Conservation (phyloP, 306 rosid genomes). For the Lathyrus tuberosus region DNA sequence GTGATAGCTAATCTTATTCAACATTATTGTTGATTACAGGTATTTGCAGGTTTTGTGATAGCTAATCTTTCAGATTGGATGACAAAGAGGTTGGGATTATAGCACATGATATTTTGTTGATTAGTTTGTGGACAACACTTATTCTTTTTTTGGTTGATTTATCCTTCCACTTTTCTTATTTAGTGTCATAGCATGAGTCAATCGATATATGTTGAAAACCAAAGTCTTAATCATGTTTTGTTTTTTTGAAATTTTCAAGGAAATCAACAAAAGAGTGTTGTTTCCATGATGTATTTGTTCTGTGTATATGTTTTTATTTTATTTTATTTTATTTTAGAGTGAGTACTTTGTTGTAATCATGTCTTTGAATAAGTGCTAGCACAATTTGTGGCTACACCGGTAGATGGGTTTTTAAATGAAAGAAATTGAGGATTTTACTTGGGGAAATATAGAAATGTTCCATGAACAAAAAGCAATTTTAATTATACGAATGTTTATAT, state of each 20-base stretch:
- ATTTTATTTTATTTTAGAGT: slow-evolving; percentile 15
- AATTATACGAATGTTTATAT: not conserved
- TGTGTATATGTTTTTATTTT: slow-evolving; percentile 47
- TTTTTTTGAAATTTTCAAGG: slow-evolving; percentile 32
- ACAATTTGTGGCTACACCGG: not conserved
- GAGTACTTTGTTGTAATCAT: slow-evolving; percentile 28
- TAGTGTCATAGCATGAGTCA: slow-evolving; percentile 34
- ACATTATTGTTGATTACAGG: slow-evolving; percentile 55
- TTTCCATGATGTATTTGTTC: slow-evolving; percentile 31
- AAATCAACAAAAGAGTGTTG: slow-evolving; percentile 37
- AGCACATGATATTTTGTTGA: slow-evolving; percentile 49
- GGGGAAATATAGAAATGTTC: not conserved
- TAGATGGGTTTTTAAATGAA: not conserved
- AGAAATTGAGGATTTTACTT: not conserved
- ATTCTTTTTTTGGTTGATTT: slow-evolving; percentile 11
- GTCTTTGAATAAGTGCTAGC: slow-evolving; percentile 21
- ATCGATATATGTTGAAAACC: slow-evolving; percentile 13
- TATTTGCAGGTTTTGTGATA: slow-evolving; percentile 89
- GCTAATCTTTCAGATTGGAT: slow-evolving; percentile 83
- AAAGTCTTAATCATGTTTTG: slow-evolving; percentile 24
- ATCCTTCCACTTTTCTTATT: slow-evolving; percentile 18
- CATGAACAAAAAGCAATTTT: not conserved
- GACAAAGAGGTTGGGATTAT: slow-evolving; percentile 69
- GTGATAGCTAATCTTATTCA: not conserved
- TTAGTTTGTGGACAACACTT: slow-evolving; percentile 31